Evolutionary conservation across 1,284 basidiomycete genomes (phyloP).

Genomic region (Irpex lacteus): DNA sequence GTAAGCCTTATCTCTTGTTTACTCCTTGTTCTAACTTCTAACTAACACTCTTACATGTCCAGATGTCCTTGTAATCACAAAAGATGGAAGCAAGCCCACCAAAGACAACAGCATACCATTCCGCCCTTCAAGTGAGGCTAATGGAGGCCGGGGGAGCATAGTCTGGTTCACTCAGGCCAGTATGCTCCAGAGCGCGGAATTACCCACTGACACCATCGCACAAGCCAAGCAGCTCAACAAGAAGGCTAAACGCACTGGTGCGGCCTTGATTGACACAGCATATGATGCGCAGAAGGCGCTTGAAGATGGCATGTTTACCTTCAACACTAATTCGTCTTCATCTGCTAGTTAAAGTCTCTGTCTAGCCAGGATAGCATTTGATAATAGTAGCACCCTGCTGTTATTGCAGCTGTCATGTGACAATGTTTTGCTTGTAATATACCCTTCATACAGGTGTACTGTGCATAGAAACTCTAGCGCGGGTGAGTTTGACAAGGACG

Average conservation of each 20-base stretch:
- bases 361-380: no score
- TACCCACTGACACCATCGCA: background rate
- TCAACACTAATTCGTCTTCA: background rate
- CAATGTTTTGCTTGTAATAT: no score
- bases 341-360: no score
- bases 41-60: no score
- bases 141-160: background rate
- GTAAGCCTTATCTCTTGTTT: background rate
- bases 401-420: no score
- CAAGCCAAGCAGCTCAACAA: background rate
- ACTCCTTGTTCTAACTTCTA: no score
- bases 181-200: slow-evolving; percentile 2
- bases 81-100: background rate
- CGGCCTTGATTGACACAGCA: background rate
- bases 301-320: background rate
- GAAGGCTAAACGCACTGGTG: background rate
- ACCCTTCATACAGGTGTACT: no score
- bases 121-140: background rate
- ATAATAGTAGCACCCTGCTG: no score
- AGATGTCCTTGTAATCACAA: background rate
- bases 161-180: slow-evolving; percentile 8
- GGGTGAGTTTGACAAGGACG: no score
- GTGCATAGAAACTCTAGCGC: no score
- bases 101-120: background rate
- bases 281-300: background rate